phyloP scores from a whole-genome alignment of 192 early-diverging fungal genomes.

The Coemansia sp. region DNA sequence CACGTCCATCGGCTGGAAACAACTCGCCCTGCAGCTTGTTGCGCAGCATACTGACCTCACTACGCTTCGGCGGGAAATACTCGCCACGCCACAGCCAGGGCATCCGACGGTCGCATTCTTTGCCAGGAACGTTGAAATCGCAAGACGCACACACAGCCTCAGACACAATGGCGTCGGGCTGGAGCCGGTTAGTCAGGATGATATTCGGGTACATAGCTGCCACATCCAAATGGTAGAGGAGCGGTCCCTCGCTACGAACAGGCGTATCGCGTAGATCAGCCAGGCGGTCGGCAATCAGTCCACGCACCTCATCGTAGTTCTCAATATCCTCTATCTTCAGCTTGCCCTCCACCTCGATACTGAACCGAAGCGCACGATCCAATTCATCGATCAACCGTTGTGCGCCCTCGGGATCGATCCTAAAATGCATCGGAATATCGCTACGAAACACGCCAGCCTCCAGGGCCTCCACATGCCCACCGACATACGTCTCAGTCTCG shows the following conservation, averaged over 20 bases:
- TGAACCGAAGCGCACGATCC: constrained; percentile 89
- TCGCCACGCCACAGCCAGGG: constrained; percentile 98
- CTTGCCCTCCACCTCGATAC: constrained; percentile 82
- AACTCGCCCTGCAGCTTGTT: constrained; percentile 81
- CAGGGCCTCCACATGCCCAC: constrained; percentile 98
- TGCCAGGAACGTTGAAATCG: constrained; percentile 89
- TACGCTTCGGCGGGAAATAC: constrained; percentile 86
- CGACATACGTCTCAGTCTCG: constrained; percentile 96
- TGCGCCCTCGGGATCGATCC: constrained; percentile 73
- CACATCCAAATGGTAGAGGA: constrained; percentile 99
- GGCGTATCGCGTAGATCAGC: constrained; percentile 80
- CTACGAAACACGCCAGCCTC: constrained; percentile 97
- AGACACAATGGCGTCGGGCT: constrained; percentile 94
- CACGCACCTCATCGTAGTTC: constrained; percentile 87
- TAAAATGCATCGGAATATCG: constrained; percentile 88
- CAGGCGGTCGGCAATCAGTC: constrained; percentile 66
- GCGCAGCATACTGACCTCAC: constrained; percentile 91
- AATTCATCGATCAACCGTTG: constrained; percentile 89
- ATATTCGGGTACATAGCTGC: constrained; percentile 99
- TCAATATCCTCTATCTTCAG: constrained; percentile 74
- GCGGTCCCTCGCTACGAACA: constrained; percentile 74
- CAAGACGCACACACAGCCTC: constrained; percentile 90
- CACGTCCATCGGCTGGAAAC: constrained; percentile 64
- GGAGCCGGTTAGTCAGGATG: constrained; percentile 96
- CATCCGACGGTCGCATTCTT: constrained; percentile 91